Conservation (phyloP, 257 asterid species). For the Penstemon eatonii region DNA sequence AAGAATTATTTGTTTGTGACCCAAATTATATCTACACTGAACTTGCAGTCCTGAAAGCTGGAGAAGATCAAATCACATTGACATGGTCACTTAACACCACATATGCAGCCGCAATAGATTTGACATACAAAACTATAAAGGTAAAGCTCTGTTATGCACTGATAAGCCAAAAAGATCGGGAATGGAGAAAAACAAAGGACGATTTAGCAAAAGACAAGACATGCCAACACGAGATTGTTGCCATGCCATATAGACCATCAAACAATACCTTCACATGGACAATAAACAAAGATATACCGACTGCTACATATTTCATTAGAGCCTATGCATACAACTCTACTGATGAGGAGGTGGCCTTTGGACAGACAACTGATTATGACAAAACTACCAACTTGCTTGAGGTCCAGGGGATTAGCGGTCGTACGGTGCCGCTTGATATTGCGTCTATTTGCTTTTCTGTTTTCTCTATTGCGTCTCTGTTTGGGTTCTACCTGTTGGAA, state of each 20-base stretch:
- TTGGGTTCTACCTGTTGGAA: conserved; percentile 33
- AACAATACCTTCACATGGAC: conserved; percentile 25
- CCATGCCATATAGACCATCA: conserved; percentile 14
- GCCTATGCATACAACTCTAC: conserved; percentile 25
- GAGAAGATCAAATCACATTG: conserved; percentile 27
- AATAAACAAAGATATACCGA: conserved; percentile 28
- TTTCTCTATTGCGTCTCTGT: conserved; percentile 27
- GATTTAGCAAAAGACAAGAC: conserved; percentile 30
- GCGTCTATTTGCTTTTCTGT: conserved; percentile 34
- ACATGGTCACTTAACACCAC: conserved; percentile 29
- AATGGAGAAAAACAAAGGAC: conserved; percentile 33
- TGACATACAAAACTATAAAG: conserved; percentile 22
- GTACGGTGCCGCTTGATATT: conserved; percentile 26
- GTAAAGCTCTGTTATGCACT: conserved; percentile 38
- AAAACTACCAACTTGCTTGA: conserved; percentile 25
- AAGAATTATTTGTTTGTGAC: too few relatives aligned
- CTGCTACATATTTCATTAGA: conserved; percentile 34
- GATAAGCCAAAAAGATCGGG: conserved; percentile 34
- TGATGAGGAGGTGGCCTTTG: conserved; percentile 22
- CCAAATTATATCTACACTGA: too few relatives aligned
- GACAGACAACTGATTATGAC: conserved; percentile 28
- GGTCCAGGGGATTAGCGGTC: conserved; percentile 26
- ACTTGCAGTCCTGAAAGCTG: conserved; percentile 26
- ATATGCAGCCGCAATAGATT: conserved; percentile 20
- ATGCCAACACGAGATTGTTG: conserved; percentile 25